Evolutionary conservation across 2,329 filamentous ascomycete species (phyloP).

Genomic region (Fusarium udum): DNA sequence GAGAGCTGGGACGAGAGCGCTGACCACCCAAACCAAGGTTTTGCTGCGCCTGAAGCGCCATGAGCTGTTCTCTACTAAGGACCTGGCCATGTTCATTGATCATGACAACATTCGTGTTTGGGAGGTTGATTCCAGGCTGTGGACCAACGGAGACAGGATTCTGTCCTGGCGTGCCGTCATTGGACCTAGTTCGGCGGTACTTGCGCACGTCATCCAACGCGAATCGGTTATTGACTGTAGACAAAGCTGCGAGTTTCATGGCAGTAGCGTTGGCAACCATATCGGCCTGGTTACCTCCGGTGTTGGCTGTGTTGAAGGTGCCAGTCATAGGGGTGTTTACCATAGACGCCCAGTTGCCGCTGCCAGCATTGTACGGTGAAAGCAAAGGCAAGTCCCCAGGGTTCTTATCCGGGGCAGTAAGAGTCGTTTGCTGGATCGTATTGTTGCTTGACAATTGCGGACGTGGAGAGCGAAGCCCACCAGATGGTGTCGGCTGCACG

Average conservation of each 20-base stretch:
- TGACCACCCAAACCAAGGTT: constrained; percentile 70
- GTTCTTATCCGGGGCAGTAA: constrained; percentile 75
- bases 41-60: constrained; percentile 78
- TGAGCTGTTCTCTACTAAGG: constrained; percentile 83
- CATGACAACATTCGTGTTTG: constrained; percentile 85
- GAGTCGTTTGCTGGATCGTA: constrained; percentile 84
- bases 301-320: constrained; percentile 73
- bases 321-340: constrained; percentile 96
- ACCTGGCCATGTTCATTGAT: constrained; percentile 93
- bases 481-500: constrained; percentile 79
- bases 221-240: constrained; percentile 98
- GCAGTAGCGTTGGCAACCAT: constrained; percentile 99
- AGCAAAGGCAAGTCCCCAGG: constrained; percentile 80
- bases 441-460: constrained; percentile 72
- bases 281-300: constrained; percentile 78
- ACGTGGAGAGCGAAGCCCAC: constrained; percentile 80
- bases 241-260: constrained; percentile 97
- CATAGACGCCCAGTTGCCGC: constrained; percentile 98
- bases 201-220: constrained; percentile 96
- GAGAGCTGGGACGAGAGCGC: constrained; percentile 88
- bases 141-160: constrained; percentile 73
- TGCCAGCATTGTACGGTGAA: constrained; percentile 81
- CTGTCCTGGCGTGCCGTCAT: constrained; percentile 75
- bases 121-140: constrained; percentile 66
- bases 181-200: constrained; percentile 90